Evolutionary conservation across 768 basidiomycete species (phyloP), one percentile per base, ranked within the genome.

Genomic region (Mycena crocata): DNA sequence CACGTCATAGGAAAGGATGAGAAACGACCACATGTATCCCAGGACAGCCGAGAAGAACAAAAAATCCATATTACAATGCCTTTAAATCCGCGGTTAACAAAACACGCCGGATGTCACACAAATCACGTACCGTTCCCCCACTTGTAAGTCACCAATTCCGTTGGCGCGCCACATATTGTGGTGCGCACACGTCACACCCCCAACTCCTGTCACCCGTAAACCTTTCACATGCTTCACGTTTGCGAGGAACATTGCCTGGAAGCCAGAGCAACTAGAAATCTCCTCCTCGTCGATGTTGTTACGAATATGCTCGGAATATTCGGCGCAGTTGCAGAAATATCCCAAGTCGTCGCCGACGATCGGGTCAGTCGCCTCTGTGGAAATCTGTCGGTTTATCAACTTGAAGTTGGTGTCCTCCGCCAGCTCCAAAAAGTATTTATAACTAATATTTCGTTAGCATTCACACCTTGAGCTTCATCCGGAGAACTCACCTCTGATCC

Each of bases 51-150:
- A 6, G 14, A 50, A 50, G 14, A 50, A 50, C 4, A 50, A 31
- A 32, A 50, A 50, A 5, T 12, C 17, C 49, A 50, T 50, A 32
- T 50, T 50, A 31, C 49, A 50, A 12, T 50, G 19, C 17, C 49
- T 50, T 14, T 19, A 19, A 19, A 42, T 42, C 40, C 6, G 15
- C 17, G n/a, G 17, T 42, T 14, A 9, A 5, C n/a, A 6, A 17
- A 19, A n/a, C n/a, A 6, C 9, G n/a, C 15, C n/a, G 17, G n/a
- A n/a, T 21, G 17, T 6, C 15, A 42, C 9, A 19, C n/a, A 19
- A 5, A 42, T 21, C 5, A 17, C 26, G 30, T 48, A 73, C 71
- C 68, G 32, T 49, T 73, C 71, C 3, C 72, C 72, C 15, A 49
- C 42, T 48, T 73, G 72, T 23, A 73, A 5, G n/a, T n/a, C n/a